Evolutionary conservation across 2,329 filamentous ascomycete genomes (phyloP).

Genomic region (Aspergillus puulaauensis): DNA sequence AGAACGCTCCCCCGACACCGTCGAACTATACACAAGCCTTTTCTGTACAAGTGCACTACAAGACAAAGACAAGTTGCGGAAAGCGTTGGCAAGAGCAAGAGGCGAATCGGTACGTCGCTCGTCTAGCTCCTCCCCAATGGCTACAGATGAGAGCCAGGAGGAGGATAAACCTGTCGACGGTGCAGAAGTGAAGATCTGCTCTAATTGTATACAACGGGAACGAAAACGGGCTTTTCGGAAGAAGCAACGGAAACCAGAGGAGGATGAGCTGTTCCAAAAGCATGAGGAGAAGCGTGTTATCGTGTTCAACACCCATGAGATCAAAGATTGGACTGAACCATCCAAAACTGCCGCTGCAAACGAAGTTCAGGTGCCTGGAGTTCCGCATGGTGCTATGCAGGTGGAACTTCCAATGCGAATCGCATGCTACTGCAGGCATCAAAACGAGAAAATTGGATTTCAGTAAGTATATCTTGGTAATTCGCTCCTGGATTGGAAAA

Average conservation of each 20-base stretch:
- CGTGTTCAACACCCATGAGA: conserved; percentile 86
- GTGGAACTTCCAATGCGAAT: conserved; percentile 92
- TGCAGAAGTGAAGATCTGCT: conserved; percentile 89
- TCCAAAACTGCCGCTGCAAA: conserved; percentile 53
- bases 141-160: conserved; percentile 57
- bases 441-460: conserved; percentile 90
- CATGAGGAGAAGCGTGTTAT: conserved; percentile 80
- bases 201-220: conserved; percentile 87
- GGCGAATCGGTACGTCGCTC: conserved; percentile 40
- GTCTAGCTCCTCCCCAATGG: conserved; percentile 38
- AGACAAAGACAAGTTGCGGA: conserved; percentile 63
- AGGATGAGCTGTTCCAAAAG: conserved; percentile 82
- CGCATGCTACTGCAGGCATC: conserved; percentile 94
- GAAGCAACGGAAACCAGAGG: conserved; percentile 88
- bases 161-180: conserved; percentile 77
- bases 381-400: conserved; percentile 64
- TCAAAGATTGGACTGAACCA: conserved; percentile 76
- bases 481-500: background rate
- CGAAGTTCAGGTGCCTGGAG: conserved; percentile 28
- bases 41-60: conserved; percentile 93
- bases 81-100: conserved; percentile 63
- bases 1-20: conserved; percentile 66
- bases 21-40: conserved; percentile 76
- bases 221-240: conserved; percentile 88
- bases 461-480: conserved; percentile 39